Evolutionary conservation across 352 stramenopile genomes (phyloP).

Genomic region (Globisporangium barbulae): DNA sequence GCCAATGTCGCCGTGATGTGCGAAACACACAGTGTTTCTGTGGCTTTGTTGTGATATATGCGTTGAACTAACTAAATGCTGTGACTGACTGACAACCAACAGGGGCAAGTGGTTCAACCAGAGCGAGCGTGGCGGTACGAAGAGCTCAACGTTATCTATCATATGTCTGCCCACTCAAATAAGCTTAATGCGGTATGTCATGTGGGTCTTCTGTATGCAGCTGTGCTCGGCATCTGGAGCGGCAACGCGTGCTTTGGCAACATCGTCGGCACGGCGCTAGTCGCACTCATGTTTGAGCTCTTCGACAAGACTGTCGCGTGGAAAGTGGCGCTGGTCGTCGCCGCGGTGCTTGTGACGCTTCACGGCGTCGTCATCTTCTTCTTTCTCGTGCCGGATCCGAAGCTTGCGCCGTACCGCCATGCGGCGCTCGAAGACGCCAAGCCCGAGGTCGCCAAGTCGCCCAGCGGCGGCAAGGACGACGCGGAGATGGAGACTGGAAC

Average conservation of each 20-base stretch:
- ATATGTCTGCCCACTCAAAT: constrained; percentile 3
- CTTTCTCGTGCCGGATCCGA: constrained; percentile 73
- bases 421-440: constrained; percentile 45
- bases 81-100: background rate
- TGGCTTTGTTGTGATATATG: constrained; percentile 48
- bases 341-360: constrained; percentile 75
- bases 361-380: constrained; percentile 88
- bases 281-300: constrained; percentile 72
- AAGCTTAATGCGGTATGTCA: background rate
- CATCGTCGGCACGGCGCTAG: constrained; percentile 90
- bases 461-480: constrained; percentile 20
- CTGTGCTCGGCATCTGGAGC: constrained; percentile 94
- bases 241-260: constrained; percentile 97
- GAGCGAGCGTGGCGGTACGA: constrained; percentile 55
- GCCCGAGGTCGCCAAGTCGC: constrained; percentile 31
- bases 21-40: constrained; percentile 26
- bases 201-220: constrained; percentile 24
- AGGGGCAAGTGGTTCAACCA: constrained; percentile 95
- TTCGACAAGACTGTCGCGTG: constrained; percentile 80
- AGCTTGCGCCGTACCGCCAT: constrained; percentile 53
- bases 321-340: constrained; percentile 89
- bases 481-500: constrained; percentile 14
- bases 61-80: constrained; percentile 25
- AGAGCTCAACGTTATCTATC: background rate
- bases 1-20: constrained; percentile 80